Evolutionary conservation across 148 eudicot genomes (phyloP), one percentile per base, ranked within the genome.

Genomic region (Pouteria glomerata): DNA sequence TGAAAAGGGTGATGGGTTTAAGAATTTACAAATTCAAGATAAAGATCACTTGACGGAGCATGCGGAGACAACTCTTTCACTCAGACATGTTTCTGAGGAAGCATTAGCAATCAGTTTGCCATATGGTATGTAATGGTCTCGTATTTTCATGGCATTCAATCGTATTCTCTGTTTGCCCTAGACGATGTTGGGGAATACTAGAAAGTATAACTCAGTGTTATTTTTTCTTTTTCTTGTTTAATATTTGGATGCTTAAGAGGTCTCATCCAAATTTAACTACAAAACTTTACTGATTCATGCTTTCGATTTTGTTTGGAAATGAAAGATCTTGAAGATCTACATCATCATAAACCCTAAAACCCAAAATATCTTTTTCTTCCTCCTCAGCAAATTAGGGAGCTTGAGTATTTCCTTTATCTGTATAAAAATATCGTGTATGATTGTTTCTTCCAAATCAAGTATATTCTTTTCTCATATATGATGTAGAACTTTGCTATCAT

Each of bases 1-100:
- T 75, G 82, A 74, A 66, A 64, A 3, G 48, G 76, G 33, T 33
- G 53, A 41, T 66, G 70, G 71, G 48, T 44, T 61, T 18, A 75
- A 63, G n/a, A 70, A 45, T 39, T 45, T 47, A 59, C 73, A 60
- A 64, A 57, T 57, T 48, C 71, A 55, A 55, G 74, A 47, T 67
- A 34, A 71, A 44, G 71, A 58, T 59, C 27, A 16, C 30, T 56
- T 6, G 19, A 21, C 42, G n/a, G 71, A 69, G 44, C 29, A 16
- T 21, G 35, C 13, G 1, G 41, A 57, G 24, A 64, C 53, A 21
- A 69, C 29, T 62, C 16, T 63, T 8, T 47, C 72, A 45, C 50
- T 12, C 3, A 65, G 57, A 19, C 73, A 33, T 47, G 65, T 42
- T 56, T 66, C 34, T 56, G 72, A 69, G 45, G 69, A 57, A 79